Evolutionary conservation across 257 asterid species (phyloP).

Genomic region (Solanum clarkiae): DNA sequence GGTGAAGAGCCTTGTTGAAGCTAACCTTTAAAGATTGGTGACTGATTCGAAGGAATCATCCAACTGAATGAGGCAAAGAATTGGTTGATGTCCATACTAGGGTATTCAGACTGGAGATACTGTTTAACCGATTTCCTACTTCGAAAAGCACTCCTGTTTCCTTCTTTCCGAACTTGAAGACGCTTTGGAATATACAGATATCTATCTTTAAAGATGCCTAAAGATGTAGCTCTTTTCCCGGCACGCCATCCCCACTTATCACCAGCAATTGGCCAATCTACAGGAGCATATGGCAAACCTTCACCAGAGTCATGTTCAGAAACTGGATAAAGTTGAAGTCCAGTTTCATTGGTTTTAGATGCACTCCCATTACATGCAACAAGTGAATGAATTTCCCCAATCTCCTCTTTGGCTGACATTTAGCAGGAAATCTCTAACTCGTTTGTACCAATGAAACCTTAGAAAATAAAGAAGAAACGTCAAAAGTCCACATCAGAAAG

Average conservation of each 20-base stretch:
- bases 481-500: background rate
- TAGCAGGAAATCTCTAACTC: background rate
- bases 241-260: constrained; percentile 81
- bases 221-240: constrained; percentile 38
- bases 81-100: constrained; percentile 32
- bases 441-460: background rate
- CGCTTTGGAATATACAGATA: constrained; percentile 46
- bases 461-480: background rate
- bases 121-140: constrained; percentile 52
- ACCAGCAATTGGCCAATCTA: constrained; percentile 76
- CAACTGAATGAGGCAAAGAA: constrained; percentile 77
- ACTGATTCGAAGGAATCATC: constrained; percentile 46
- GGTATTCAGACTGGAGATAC: constrained; percentile 36
- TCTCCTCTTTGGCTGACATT: constrained; percentile 3
- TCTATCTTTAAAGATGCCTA: constrained; percentile 55
- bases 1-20: background rate
- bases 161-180: background rate
- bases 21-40: constrained; percentile 25
- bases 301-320: constrained; percentile 32
- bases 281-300: constrained; percentile 87
- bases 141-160: constrained; percentile 20
- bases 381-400: constrained; percentile 41
- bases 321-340: constrained; percentile 41
- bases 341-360: constrained; percentile 17
- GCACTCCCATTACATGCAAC: constrained; percentile 25